Base-by-base conservation (phyloP, 2,329 filamentous ascomycete genomes). In the Metarhizium anisopliae region DNA sequence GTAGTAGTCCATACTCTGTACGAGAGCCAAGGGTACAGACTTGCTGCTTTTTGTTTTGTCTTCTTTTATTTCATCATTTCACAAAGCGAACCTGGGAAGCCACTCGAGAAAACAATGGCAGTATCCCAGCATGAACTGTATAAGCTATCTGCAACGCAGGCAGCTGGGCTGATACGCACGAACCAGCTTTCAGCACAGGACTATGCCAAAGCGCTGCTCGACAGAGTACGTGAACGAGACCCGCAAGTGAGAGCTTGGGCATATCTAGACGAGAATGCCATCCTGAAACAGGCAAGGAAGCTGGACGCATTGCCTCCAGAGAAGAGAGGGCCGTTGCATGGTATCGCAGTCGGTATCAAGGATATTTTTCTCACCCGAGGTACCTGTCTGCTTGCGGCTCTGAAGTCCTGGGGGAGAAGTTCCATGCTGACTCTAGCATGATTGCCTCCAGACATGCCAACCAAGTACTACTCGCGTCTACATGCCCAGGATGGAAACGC, bases 351-450 rank as follows among this genome's bases (percentile, higher is more conserved):
- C n/a, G 82, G 72, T 1, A 72, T 85, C 11, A 85, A 85, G 63
- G 82, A 85, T 69, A 72, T 84, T 2, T 80, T 84, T 59, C 74
- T 73, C 61, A 84, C 77, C 0, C 79, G 78, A 65, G 77, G 77
- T 76, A 56, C n/a, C 6, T 56, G n/a, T 6, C 7, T 13, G 13
- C n/a, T 20, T 6, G 6, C 18, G n/a, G 7, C 8, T 20, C 42
- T 6, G n/a, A 6, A 18, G 2, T 45, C 8, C 2, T 8, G 16
- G 42, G n/a, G 16, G 16, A 5, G 16, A 20, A 25, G n/a, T 10
- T 18, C n/a, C 20, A 11, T 18, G 47, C 54, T 56, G 47, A 53
- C 49, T 30, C 2, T 18, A 20, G 6, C 4, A 16, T 35, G 25
- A 40, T 32, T 47, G 29, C 38, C n/a, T 14, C 20, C 38, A 58